Conservation (phyloP, 2,329 filamentous ascomycete species). For the Colletotrichum higginsianum region DNA sequence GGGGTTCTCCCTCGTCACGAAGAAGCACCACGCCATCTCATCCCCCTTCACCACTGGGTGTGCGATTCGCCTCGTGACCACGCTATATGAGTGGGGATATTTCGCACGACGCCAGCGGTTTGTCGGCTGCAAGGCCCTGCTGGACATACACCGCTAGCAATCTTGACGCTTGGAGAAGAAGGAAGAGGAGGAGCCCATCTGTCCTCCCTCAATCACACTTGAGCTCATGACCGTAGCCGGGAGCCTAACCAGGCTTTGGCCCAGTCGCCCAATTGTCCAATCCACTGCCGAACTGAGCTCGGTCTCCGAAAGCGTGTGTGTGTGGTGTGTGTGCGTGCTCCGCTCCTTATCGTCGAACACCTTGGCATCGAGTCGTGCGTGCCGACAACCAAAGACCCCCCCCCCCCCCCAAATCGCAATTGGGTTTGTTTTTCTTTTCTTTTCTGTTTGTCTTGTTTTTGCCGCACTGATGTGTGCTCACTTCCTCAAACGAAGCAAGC, state of each 20-base stretch:
- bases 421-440: not conserved
- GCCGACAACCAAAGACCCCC: not conserved
- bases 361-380: conserved; percentile 26
- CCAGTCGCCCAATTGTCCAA: not conserved
- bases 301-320: conserved; percentile 22
- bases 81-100: not conserved
- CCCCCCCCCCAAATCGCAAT: not conserved
- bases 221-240: not conserved
- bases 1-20: conserved; percentile 4
- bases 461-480: conserved; percentile 2
- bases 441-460: not conserved
- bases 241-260: not conserved
- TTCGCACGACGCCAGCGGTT: not conserved
- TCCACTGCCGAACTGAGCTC: not conserved
- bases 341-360: conserved; percentile 25
- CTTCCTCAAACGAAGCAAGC: not conserved
- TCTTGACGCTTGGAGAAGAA: not conserved
- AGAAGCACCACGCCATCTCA: conserved; percentile 1
- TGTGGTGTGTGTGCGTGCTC: not conserved
- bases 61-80: not conserved
- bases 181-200: not conserved
- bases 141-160: not conserved
- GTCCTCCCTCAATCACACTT: not conserved
- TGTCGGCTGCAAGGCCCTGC: not conserved
- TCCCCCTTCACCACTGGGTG: conserved; percentile 2